A percentile compares a stretch with the other conserved stretches of the same genome.
These are phyloP conservation scores for Castanea crenata DNA, from an alignment of 306 rosid species.

Conservation along the genomic window DNA sequence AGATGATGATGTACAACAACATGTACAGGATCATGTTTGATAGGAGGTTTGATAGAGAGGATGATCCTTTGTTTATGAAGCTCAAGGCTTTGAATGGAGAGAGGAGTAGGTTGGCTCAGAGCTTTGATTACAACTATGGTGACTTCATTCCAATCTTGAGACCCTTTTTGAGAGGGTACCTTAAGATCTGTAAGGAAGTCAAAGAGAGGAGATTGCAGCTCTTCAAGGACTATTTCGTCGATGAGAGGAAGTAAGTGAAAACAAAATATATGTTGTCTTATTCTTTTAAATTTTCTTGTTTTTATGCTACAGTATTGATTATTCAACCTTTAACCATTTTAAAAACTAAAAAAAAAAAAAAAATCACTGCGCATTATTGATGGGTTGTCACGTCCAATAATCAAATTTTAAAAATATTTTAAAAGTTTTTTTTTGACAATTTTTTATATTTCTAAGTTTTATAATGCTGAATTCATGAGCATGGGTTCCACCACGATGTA, in stretches of 20 bases:
- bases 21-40: slow-evolving; percentile 91
- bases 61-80: slow-evolving; percentile 57
- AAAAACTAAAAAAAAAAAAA: no score
- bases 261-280: no score
- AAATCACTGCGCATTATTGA: no score
- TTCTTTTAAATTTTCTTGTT: neutral
- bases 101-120: slow-evolving; percentile 83
- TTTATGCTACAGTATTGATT: neutral
- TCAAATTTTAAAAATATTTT: no score
- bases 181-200: slow-evolving; percentile 80
- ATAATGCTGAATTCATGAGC: no score
- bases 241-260: slow-evolving; percentile 74
- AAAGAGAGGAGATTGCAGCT: slow-evolving; percentile 71
- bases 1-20: slow-evolving; percentile 90
- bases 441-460: no score
- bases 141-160: slow-evolving; percentile 89
- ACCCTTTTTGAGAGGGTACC: slow-evolving; percentile 73
- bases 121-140: slow-evolving; percentile 86
- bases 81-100: slow-evolving; percentile 70
- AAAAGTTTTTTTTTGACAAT: no score
- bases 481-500: no score
- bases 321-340: no score
- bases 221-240: slow-evolving; percentile 77
- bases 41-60: slow-evolving; percentile 68
- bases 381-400: rapidly evolving